phyloP scores from a whole-genome alignment of 1,139 yeast genomes.

The Pichia sp. region DNA sequence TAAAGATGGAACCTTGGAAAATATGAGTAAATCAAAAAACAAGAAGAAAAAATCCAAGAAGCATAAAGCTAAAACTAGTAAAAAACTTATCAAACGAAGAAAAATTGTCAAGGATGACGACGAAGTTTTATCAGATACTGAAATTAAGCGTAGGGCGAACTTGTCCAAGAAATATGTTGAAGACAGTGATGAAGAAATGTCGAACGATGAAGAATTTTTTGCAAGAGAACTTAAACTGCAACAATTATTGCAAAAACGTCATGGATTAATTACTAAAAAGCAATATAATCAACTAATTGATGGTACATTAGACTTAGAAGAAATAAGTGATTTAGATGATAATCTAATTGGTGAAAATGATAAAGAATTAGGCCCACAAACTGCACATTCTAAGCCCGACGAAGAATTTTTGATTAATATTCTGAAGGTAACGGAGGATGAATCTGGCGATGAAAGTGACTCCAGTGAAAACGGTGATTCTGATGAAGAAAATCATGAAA shows the following conservation, averaged over 20 bases:
- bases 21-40: constrained; percentile 8
- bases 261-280: constrained; percentile 29
- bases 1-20: constrained; percentile 11
- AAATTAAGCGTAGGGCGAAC: constrained; percentile 16
- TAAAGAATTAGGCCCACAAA: constrained; percentile 6
- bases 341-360: constrained; percentile 14
- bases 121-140: constrained; percentile 12
- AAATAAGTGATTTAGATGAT: constrained; percentile 13
- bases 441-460: no score
- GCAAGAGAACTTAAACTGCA: constrained; percentile 54
- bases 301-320: constrained; percentile 11
- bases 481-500: no score
- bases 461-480: no score
- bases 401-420: constrained; percentile 1
- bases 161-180: constrained; percentile 50
- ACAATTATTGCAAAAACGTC: constrained; percentile 28
- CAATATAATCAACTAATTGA: constrained; percentile 25
- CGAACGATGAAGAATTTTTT: constrained; percentile 47
- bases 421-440: no score
- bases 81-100: constrained; percentile 9
- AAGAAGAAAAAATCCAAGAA: constrained; percentile 12
- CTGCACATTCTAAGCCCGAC: constrained; percentile 7
- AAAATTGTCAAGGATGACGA: constrained; percentile 12
- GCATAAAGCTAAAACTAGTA: constrained; percentile 11
- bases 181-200: constrained; percentile 65